Evolutionary conservation across 495 filamentous ascomycete genomes (phyloP), one percentile per base, ranked within the genome.

Genomic region (Polyplosphaeria fusca): DNA sequence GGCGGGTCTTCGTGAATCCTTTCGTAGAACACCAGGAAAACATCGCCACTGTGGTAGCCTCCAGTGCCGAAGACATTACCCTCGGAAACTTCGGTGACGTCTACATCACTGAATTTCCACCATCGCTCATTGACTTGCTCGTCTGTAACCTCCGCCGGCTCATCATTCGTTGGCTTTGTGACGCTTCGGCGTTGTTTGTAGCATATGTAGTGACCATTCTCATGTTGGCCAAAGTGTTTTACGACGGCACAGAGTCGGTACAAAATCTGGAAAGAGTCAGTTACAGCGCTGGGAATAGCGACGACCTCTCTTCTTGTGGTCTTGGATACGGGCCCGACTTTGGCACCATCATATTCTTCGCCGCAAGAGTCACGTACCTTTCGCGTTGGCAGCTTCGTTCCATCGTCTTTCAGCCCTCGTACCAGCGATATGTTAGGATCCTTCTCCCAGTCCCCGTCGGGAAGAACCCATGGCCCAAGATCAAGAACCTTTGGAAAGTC

Each of bases 1-100:
- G 42, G 42, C 7, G 39, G 39, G 7, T 11, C 43, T 5, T 7
- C 11, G 30, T 64, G 55, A 30, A 39, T 5, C 20, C 55, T 55
- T 46, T 98, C 93, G 64, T 97, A 98, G 71, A 98, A 96, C 7
- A 97, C 77, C 92, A 98, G 96, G 65, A 96, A 97, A 0, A 86
- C 92, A 13, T 87, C 90, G n/a, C n/a, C n/a, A n/a, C n/a, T n/a
- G n/a, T n/a, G n/a, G n/a, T n/a, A n/a, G 14, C 30, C 30, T 7
- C 84, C 82, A 63, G 92, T 88, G 1, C 71, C 75, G 47, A 95
- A 77, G 0, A 93, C 91, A 27, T 77, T 77, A 12, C 79, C 74
- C 70, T 95, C 91, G 18, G 78, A 77, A 47, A 89, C 89, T 60
- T 79, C 78, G 55, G 73, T 78, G 7, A 96, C 90, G 51, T 87